phyloP scores from a whole-genome alignment of 208 protist species.

The Lotmaria passim region DNA sequence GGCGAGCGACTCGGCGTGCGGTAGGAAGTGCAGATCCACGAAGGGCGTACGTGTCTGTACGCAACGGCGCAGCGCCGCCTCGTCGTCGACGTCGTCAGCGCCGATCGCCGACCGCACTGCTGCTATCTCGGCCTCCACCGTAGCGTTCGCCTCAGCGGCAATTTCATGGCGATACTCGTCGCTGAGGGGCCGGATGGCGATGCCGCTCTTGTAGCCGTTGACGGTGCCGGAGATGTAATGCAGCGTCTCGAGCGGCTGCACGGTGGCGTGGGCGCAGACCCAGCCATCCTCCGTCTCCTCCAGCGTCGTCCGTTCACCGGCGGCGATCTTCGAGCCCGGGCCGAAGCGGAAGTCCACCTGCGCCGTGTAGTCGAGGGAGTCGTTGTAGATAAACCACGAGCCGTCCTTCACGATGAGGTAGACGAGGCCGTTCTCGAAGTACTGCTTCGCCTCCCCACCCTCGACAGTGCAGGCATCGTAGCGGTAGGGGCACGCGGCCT shows the following conservation, averaged over 20 bases:
- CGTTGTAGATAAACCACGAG: constrained; percentile 76
- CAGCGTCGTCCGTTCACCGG: constrained; percentile 31
- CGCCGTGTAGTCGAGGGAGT: constrained; percentile 73
- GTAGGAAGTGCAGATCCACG: constrained; percentile 56
- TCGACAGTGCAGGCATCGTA: constrained; percentile 35
- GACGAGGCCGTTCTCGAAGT: constrained; percentile 58
- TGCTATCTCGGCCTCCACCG: constrained; percentile 33
- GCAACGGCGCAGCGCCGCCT: constrained; percentile 44
- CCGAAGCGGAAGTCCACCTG: constrained; percentile 69
- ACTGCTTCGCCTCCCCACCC: constrained; percentile 41
- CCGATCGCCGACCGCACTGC: constrained; percentile 32
- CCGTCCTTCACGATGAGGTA: constrained; percentile 61
- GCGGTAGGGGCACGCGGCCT: constrained; percentile 12
- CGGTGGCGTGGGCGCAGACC: constrained; percentile 33
- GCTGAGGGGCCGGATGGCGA: constrained; percentile 38
- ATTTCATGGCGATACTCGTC: constrained; percentile 34
- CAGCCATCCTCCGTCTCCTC: constrained; percentile 43
- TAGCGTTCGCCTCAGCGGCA: constrained; percentile 18
- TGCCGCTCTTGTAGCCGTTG: constrained; percentile 43
- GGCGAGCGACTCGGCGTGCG: constrained; percentile 30
- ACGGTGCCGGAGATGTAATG: constrained; percentile 44
- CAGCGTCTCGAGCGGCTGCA: constrained; percentile 64
- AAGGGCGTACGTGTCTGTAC: constrained; percentile 36
- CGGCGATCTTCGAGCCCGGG: constrained; percentile 34
- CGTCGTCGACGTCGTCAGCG: constrained; percentile 40